These are phyloP conservation scores for Neurospora sp. DNA, from an alignment of 495 filamentous ascomycete species.

Conservation along the genomic window DNA sequence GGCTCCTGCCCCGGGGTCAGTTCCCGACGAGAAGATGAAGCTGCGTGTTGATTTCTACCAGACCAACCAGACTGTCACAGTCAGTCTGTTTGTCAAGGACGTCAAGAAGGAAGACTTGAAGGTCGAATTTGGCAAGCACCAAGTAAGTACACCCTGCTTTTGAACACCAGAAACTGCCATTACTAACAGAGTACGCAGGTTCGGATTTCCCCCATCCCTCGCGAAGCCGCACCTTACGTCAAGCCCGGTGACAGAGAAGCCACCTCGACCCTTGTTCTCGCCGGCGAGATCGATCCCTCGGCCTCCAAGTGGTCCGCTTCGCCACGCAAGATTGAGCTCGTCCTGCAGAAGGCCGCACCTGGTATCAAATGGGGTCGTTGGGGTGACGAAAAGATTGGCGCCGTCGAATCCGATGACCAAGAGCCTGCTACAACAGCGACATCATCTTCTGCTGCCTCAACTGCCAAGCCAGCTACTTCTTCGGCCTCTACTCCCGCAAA, in stretches of 20 bases:
- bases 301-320: slow-evolving; percentile 54
- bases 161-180: neutral
- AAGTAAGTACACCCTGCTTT: slow-evolving; percentile 12
- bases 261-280: slow-evolving; percentile 58
- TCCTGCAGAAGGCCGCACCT: slow-evolving; percentile 53
- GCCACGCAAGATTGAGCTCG: slow-evolving; percentile 77
- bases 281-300: slow-evolving; percentile 49
- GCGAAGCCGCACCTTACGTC: slow-evolving; percentile 16
- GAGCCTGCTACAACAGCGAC: neutral
- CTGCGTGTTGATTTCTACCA: slow-evolving; percentile 31
- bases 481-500: neutral
- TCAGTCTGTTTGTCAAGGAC: slow-evolving; percentile 32
- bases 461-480: neutral
- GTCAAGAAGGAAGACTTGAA: slow-evolving; percentile 22
- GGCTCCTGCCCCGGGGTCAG: slow-evolving; percentile 8
- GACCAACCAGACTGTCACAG: slow-evolving; percentile 21
- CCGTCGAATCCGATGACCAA: neutral
- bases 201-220: slow-evolving; percentile 16
- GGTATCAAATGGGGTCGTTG: slow-evolving; percentile 65
- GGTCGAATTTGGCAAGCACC: slow-evolving; percentile 16
- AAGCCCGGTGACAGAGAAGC: slow-evolving; percentile 18
- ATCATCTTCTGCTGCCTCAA: neutral
- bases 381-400: slow-evolving; percentile 19
- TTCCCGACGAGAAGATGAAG: slow-evolving; percentile 22
- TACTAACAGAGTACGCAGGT: slow-evolving; percentile 11